These are phyloP conservation scores for Amoeboaphelidium occidentale DNA, from an alignment of 371 early-diverging fungal genomes.

Conservation along the genomic window DNA sequence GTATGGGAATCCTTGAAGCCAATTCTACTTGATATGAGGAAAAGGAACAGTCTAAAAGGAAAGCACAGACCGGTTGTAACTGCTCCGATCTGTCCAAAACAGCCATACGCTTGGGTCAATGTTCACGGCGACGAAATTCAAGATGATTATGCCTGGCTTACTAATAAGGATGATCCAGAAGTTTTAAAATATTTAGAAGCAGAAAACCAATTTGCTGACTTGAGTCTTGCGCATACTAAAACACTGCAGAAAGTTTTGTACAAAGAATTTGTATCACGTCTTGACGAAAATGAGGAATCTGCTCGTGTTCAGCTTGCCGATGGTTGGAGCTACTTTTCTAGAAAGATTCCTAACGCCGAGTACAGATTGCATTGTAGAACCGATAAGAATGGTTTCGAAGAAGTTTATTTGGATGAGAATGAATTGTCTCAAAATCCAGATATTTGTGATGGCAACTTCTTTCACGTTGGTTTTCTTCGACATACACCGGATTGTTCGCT, in stretches of 20 bases:
- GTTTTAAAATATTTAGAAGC: slow-evolving; percentile 24
- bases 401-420: slow-evolving; percentile 28
- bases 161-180: slow-evolving; percentile 19
- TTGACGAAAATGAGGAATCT: slow-evolving; percentile 25
- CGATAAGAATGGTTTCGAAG: slow-evolving; percentile 3
- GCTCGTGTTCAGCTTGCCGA: slow-evolving; percentile 20
- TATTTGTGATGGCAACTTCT: slow-evolving; percentile 18
- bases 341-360: slow-evolving; percentile 22
- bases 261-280: slow-evolving; percentile 26
- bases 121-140: slow-evolving; percentile 19
- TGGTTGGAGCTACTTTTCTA: slow-evolving; percentile 24
- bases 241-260: slow-evolving; percentile 24
- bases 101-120: slow-evolving; percentile 9
- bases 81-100: slow-evolving; percentile 8
- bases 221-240: slow-evolving; percentile 16
- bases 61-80: not conserved
- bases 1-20: slow-evolving; percentile 5
- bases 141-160: slow-evolving; percentile 27
- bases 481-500: slow-evolving; percentile 20
- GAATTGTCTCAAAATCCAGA: slow-evolving; percentile 12
- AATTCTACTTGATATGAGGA: slow-evolving; percentile 2
- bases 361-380: slow-evolving; percentile 23
- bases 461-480: slow-evolving; percentile 24
- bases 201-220: slow-evolving; percentile 18
- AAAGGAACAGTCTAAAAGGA: not conserved